Percentiles rank a stretch among this genome's conserved stretches.
Conservation (phyloP, 345 rosid genomes). For the Sisymbrium irio region DNA sequence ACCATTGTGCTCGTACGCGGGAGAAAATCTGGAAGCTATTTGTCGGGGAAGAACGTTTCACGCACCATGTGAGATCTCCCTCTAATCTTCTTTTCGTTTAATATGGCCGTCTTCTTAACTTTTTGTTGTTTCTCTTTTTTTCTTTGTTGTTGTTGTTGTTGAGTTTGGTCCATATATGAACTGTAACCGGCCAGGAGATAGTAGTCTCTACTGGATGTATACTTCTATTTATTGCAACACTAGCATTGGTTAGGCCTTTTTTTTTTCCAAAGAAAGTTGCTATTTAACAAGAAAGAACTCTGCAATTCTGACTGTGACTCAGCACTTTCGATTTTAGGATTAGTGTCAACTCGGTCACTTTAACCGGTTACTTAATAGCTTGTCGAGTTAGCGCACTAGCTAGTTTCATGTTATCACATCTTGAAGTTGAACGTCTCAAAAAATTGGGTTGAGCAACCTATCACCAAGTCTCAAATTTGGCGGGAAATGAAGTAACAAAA, state of each 20-base stretch:
- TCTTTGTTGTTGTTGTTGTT: not conserved
- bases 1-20: slow-evolving; percentile 80
- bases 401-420: not conserved
- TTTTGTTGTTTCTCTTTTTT: not conserved
- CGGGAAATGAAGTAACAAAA: not conserved
- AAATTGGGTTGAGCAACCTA: not conserved
- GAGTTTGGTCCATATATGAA: slow-evolving; percentile 13
- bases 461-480: not conserved
- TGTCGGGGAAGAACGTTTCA: slow-evolving; percentile 98
- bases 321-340: not conserved
- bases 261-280: not conserved
- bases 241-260: not conserved
- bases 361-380: not conserved
- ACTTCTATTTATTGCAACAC: slow-evolving; percentile 4
- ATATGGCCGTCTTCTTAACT: not conserved
- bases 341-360: not conserved
- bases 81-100: slow-evolving; percentile 39
- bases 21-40: slow-evolving; percentile 91
- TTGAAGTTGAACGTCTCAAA: not conserved
- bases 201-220: not conserved
- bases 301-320: not conserved
- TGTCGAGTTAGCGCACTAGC: not conserved
- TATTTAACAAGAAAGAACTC: not conserved
- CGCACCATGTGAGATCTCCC: slow-evolving; percentile 94
- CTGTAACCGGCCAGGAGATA: slow-evolving; percentile 7